A percentile compares a stretch with the other conserved stretches of the same genome.
phyloP scores from a whole-genome alignment of 208 protist species.

The Wallacemonas rigidus region DNA sequence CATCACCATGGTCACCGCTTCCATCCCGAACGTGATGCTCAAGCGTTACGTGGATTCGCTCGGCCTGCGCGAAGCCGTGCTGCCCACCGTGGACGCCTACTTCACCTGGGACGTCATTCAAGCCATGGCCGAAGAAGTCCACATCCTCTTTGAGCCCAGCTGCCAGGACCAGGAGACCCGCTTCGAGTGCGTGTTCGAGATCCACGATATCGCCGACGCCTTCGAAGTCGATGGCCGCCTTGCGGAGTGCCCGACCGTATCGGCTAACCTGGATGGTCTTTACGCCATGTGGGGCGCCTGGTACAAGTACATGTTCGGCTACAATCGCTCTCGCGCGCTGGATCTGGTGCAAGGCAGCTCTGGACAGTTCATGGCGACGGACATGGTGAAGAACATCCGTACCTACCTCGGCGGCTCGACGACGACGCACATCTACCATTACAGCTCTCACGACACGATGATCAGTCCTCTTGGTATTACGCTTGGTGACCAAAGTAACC shows the following conservation, averaged over 20 bases:
- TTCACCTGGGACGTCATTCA: slow-evolving; percentile 47
- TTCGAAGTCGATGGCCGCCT: slow-evolving; percentile 30
- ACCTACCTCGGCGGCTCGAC: slow-evolving; percentile 21
- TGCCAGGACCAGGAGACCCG: slow-evolving; percentile 35
- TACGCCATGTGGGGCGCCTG: slow-evolving; percentile 22
- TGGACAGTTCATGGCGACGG: slow-evolving; percentile 35
- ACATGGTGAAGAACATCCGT: slow-evolving; percentile 38
- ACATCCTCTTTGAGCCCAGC: neutral
- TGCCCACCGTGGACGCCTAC: slow-evolving; percentile 31
- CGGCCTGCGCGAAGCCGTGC: slow-evolving; percentile 20
- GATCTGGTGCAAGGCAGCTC: slow-evolving; percentile 31
- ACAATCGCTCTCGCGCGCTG: slow-evolving; percentile 27
- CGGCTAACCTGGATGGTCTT: slow-evolving; percentile 12
- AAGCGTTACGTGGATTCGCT: slow-evolving; percentile 25
- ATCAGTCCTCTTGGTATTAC: slow-evolving; percentile 29
- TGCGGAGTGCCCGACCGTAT: neutral
- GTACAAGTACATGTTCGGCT: slow-evolving; percentile 36
- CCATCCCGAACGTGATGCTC: slow-evolving; percentile 34
- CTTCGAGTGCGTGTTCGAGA: slow-evolving; percentile 28
- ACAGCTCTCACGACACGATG: slow-evolving; percentile 32
- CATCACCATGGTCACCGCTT: slow-evolving; percentile 40
- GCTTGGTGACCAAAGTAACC: slow-evolving; percentile 21
- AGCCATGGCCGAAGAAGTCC: slow-evolving; percentile 24
- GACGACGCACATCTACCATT: slow-evolving; percentile 10
- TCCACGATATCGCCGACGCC: slow-evolving; percentile 53